A percentile compares a stretch with the other conserved stretches of the same genome.
These are phyloP conservation scores for Podospora tetraspora DNA, from an alignment of 495 filamentous ascomycete genomes.

Conservation along the genomic window DNA sequence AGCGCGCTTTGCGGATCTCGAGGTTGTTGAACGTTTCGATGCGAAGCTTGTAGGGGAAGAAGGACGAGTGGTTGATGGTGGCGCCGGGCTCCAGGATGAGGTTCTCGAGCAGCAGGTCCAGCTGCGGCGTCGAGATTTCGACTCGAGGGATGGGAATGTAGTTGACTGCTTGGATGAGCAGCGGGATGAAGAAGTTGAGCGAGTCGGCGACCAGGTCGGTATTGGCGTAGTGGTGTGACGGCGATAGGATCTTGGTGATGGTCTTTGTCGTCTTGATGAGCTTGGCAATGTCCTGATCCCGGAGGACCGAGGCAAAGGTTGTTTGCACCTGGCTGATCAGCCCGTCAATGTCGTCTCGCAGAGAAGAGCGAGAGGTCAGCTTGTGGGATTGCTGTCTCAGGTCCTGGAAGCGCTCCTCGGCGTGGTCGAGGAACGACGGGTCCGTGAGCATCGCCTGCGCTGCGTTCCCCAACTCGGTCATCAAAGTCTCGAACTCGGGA, in stretches of 20 bases:
- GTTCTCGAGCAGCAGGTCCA: conserved; percentile 85
- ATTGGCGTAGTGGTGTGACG: conserved; percentile 50
- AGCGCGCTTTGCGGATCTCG: conserved; percentile 73
- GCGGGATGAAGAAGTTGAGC: conserved; percentile 72
- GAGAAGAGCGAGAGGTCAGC: conserved; percentile 55
- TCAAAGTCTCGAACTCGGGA: conserved; percentile 74
- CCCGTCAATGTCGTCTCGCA: conserved; percentile 68
- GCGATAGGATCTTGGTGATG: conserved; percentile 63
- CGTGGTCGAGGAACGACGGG: conserved; percentile 72
- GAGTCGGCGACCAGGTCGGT: conserved; percentile 66
- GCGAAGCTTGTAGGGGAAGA: conserved; percentile 78
- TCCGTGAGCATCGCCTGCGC: conserved; percentile 81
- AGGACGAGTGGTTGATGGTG: conserved; percentile 79
- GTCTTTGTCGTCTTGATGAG: conserved; percentile 58
- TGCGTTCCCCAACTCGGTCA: conserved; percentile 63
- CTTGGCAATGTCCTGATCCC: conserved; percentile 65
- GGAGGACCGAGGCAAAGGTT: conserved; percentile 60
- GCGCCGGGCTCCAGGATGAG: conserved; percentile 82
- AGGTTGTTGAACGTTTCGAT: conserved; percentile 81
- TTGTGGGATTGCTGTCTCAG: conserved; percentile 62
- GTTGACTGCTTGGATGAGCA: conserved; percentile 68
- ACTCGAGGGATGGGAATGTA: conserved; percentile 84
- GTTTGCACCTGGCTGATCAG: conserved; percentile 63
- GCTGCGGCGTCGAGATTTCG: conserved; percentile 73
- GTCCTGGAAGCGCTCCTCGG: conserved; percentile 63